Evolutionary conservation across 345 rosid genomes (phyloP).

Genomic region (Eucalyptus polyanthemos): DNA sequence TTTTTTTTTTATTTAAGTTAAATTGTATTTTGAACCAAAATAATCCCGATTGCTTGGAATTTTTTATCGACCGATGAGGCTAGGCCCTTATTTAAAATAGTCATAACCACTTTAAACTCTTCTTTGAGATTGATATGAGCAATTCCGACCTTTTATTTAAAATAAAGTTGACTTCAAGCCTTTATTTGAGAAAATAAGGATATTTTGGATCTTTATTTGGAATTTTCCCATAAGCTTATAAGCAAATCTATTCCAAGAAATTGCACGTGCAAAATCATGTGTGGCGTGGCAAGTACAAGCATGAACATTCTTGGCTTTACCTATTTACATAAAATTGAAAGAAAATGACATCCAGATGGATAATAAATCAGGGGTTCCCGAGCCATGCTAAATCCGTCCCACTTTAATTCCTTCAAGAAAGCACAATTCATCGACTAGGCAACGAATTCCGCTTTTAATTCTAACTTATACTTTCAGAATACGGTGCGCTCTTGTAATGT

Average conservation of each 20-base stretch:
- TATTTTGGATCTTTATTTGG: too few species aligned
- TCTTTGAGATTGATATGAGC: too few species aligned
- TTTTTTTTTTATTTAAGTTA: too few species aligned
- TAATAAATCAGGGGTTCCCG: background rate
- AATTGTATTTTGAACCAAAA: too few species aligned
- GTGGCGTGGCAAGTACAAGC: too few species aligned
- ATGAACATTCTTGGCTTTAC: background rate
- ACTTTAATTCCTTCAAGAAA: background rate
- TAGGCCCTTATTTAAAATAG: too few species aligned
- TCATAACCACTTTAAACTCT: too few species aligned
- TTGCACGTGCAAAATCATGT: background rate
- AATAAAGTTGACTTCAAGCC: rapidly evolving
- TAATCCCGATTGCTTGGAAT: rapidly evolving
- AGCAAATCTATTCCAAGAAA: background rate
- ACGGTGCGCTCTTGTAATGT: background rate
- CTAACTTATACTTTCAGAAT: background rate
- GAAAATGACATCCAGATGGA: background rate
- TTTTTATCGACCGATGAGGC: too few species aligned
- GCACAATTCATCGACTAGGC: background rate
- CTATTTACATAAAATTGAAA: background rate
- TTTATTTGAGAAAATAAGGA: too few species aligned
- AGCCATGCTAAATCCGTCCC: background rate
- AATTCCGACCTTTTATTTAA: too few species aligned
- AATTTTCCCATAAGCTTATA: background rate
- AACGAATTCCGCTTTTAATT: too few species aligned